These are phyloP conservation scores for Botrytis deweyae DNA, from an alignment of 2,329 filamentous ascomycete species.

Conservation along the genomic window DNA sequence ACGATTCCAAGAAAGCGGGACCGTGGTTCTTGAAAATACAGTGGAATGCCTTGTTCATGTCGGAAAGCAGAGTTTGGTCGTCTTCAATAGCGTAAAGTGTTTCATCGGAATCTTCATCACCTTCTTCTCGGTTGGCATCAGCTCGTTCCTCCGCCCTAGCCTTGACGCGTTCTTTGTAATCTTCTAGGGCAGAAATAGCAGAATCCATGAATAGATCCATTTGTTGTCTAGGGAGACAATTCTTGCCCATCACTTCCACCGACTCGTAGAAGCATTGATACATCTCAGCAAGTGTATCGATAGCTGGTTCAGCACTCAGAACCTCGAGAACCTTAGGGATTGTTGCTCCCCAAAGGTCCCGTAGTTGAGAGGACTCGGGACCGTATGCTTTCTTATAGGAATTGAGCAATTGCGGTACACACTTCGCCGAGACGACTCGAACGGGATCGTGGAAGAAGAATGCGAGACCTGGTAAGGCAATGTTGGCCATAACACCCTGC, in stretches of 20 bases:
- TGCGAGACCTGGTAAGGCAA: slow-evolving; percentile 86
- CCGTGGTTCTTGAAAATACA: slow-evolving; percentile 98
- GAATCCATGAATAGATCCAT: slow-evolving; percentile 87
- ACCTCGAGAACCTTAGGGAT: slow-evolving; percentile 92
- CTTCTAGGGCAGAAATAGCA: slow-evolving; percentile 80
- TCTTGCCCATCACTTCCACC: slow-evolving; percentile 86
- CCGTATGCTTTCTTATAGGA: slow-evolving; percentile 93
- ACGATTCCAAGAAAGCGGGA: slow-evolving; percentile 76
- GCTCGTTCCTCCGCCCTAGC: slow-evolving; percentile 81
- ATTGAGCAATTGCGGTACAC: slow-evolving; percentile 88
- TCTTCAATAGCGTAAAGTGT: slow-evolving; percentile 90
- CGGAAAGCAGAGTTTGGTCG: slow-evolving; percentile 91
- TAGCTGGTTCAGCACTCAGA: slow-evolving; percentile 86
- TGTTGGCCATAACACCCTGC: slow-evolving; percentile 91
- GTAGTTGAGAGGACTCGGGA: slow-evolving; percentile 72
- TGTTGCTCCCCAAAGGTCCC: slow-evolving; percentile 79
- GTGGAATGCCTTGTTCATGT: slow-evolving; percentile 99
- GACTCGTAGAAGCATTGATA: slow-evolving; percentile 99
- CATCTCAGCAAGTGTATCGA: slow-evolving; percentile 97
- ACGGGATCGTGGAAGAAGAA: slow-evolving; percentile 99
- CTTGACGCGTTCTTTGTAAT: slow-evolving; percentile 86
- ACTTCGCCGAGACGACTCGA: slow-evolving; percentile 88
- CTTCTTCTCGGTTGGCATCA: slow-evolving; percentile 73
- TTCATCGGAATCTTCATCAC: slow-evolving; percentile 86
- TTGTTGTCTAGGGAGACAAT: slow-evolving; percentile 73